phyloP scores from a whole-genome alignment of 2,329 filamentous ascomycete genomes.

The Parafenestella ontariensis region DNA sequence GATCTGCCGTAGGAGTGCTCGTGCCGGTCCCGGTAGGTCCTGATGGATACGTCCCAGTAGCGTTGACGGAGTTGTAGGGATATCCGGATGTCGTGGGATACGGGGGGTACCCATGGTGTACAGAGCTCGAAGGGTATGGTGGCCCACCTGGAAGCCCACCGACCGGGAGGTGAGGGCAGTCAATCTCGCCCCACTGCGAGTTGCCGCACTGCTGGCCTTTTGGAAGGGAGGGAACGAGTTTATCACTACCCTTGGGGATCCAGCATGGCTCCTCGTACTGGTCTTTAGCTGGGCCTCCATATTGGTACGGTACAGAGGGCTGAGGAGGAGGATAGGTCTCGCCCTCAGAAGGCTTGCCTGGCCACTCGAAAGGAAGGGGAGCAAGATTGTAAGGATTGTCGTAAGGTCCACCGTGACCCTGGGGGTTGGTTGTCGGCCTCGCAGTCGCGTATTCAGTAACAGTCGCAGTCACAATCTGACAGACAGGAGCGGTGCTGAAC shows the following conservation, averaged over 20 bases:
- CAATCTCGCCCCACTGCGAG: constrained; percentile 37
- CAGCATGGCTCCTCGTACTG: constrained; percentile 36
- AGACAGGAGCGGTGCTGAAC: constrained; percentile 12
- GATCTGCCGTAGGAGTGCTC: constrained; percentile 14
- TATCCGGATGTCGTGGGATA: constrained; percentile 17
- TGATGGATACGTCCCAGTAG: constrained; percentile 7
- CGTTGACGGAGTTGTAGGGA: constrained; percentile 9
- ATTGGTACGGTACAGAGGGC: constrained; percentile 30
- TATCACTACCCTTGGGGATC: constrained; percentile 29
- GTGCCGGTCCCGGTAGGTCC: constrained; percentile 6
- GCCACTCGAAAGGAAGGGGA: constrained; percentile 34
- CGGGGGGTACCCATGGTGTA: background rate
- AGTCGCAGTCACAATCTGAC: constrained; percentile 18
- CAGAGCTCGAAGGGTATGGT: constrained; percentile 2
- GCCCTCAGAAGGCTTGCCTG: constrained; percentile 10
- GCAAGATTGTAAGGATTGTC: constrained; percentile 40
- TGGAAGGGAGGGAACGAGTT: constrained; percentile 27
- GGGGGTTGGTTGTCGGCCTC: constrained; percentile 21
- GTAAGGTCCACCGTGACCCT: constrained; percentile 40
- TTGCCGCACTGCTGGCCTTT: constrained; percentile 36
- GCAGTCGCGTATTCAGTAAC: constrained; percentile 25
- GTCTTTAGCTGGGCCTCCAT: constrained; percentile 28
- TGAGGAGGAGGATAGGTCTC: constrained; percentile 19
- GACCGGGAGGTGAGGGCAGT: constrained; percentile 34
- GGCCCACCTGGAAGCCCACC: constrained; percentile 22